Base-by-base conservation (phyloP, 1,139 yeast species). In the Kodamaea arcana region DNA sequence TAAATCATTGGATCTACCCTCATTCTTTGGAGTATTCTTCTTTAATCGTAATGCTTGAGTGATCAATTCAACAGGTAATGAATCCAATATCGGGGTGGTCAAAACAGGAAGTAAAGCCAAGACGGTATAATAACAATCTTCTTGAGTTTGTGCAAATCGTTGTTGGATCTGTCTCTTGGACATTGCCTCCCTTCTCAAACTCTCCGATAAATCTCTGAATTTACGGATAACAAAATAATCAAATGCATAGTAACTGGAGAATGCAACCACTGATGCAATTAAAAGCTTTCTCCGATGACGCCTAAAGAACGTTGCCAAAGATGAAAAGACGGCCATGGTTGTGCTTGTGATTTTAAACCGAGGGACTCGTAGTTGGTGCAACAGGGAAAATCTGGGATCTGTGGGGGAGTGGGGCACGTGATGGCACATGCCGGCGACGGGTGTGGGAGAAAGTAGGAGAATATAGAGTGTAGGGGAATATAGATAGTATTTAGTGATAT, bases 121-220 rank as follows among this genome's bases (percentile, higher is more conserved):
- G 39, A 90, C 78, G 1, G 97, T 90, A 60, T 80, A 80, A 37
- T 85, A 73, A 33, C 96, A 86, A 60, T 92, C 97, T 49, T 82
- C 83, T 53, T 90, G 97, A 15, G 96, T 92, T 62, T 88, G 97
- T 35, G 83, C 79, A 52, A 88, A 92, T 42, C 95, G 41, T 34
- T 55, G 54, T 32, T 51, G 50, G 30, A 83, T 82, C 49, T 84
- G 94, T 51, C 86, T 95, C 48, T 82, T 78, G 34, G 88, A 82
- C 40, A 82, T 77, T 38, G 83, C 75, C 59, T 87, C 94, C 48
- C 84, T 85, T 39, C 76, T 72, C 39, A 87, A 61, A 31, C 81
- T 69, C 45, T 80, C 76, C 53, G 83, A 90, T 47, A 83, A 73
- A 53, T 81, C 80, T 35, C 72, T 62, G 44, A 86, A 65, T 56